Base-by-base conservation (phyloP, 345 rosid species). In the Linum trigynum region DNA sequence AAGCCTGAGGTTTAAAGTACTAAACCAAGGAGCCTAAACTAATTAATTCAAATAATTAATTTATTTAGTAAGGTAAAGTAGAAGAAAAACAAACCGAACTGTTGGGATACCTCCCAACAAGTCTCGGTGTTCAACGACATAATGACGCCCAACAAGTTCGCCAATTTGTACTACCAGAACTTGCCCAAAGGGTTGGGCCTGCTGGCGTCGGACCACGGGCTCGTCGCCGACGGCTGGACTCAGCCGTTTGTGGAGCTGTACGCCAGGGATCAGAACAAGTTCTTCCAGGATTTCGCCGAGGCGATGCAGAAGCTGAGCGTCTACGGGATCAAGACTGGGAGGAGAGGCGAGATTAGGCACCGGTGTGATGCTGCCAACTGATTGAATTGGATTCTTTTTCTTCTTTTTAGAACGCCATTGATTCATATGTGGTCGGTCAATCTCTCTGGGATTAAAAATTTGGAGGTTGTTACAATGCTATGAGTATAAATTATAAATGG, bases 261-360 rank as follows among this genome's bases (percentile, higher is more conserved):
- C 70, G 97, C 88, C 1, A 78, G 55, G 6, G 82, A 86, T 71
- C 83, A 92, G 76, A 74, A 65, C 67, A 74, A 37, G 64, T 92
- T 90, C 73, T 90, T 92, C 60, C 65, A 71, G 37, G 97, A 83
- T 55, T 92, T 92, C 66, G 89, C 77, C 6, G 67, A 9, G 53
- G 97, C 96, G 14, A 90, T 92, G 92, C 84, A 83, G 80, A 90
- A 90, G 85, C 81, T 90, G 32, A 88, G 96, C 60, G 76, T 85
- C 5, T 71, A 74, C 55, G 94, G 97, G 62, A 63, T 92, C 38
- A 70, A 77, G 79, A 90, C 96, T 7, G 99, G 97, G 38, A 76
- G 96, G 50, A 76, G 78, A 60, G 98, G 98, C 5, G 99, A 92
- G 85, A 84, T 90, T 73, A 81, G 99, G 72, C 90, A 76, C 76